These are phyloP conservation scores for Dipodascus geniculatus DNA, from an alignment of 805 yeast genomes.

Conservation along the genomic window DNA sequence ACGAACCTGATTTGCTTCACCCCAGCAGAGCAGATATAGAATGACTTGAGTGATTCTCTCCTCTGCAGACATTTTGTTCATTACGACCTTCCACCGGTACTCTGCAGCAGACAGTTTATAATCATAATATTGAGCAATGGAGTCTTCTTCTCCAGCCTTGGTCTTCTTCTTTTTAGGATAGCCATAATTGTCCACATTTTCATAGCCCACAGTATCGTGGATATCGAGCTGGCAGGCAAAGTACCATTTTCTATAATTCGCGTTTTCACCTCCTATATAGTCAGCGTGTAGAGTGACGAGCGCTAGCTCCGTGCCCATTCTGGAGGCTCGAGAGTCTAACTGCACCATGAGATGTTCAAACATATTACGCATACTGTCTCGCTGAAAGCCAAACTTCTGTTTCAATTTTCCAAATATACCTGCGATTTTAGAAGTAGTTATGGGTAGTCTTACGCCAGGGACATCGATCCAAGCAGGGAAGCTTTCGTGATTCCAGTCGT, in stretches of 20 bases:
- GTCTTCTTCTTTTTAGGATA: slow-evolving; percentile 8
- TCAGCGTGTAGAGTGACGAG: slow-evolving; percentile 56
- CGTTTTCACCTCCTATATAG: slow-evolving; percentile 58
- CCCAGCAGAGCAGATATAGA: slow-evolving; percentile 71
- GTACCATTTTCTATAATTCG: slow-evolving; percentile 68
- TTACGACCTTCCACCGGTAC: slow-evolving; percentile 30
- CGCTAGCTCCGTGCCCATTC: slow-evolving; percentile 47
- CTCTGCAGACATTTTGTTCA: slow-evolving; percentile 38
- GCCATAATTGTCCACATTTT: slow-evolving; percentile 13
- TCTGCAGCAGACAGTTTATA: slow-evolving; percentile 45
- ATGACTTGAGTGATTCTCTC: slow-evolving; percentile 55
- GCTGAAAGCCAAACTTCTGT: slow-evolving; percentile 55
- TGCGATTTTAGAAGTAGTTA: slow-evolving; percentile 37
- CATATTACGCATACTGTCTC: slow-evolving; percentile 53
- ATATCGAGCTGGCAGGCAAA: slow-evolving; percentile 62
- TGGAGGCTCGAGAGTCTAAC: slow-evolving; percentile 57
- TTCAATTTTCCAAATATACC: slow-evolving; percentile 41
- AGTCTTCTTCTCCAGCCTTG: slow-evolving; percentile 1
- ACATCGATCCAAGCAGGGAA: slow-evolving; percentile 95
- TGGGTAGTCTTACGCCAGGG: slow-evolving; percentile 32
- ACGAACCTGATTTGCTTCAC: slow-evolving; percentile 77
- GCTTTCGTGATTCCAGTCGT: slow-evolving; percentile 37
- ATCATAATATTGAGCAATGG: slow-evolving; percentile 29
- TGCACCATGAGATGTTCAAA: slow-evolving; percentile 51
- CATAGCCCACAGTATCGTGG: slow-evolving; percentile 30